A percentile compares a stretch with the other conserved stretches of the same genome.
Conservation (phyloP, 331 rosid species). For the Acacia pycnantha region DNA sequence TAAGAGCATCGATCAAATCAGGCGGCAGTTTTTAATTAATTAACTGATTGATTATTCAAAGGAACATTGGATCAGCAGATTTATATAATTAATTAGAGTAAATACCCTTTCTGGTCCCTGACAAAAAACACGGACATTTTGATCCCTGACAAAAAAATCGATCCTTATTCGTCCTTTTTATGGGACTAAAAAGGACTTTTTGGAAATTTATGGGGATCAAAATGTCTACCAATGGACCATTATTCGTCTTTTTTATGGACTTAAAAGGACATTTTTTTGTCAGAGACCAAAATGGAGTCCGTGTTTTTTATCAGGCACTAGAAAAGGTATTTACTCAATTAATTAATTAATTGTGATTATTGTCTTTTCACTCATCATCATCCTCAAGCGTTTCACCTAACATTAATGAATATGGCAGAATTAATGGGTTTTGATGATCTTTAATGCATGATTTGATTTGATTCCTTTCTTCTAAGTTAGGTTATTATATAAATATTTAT, state of each 20-base stretch:
- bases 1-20: constrained; percentile 17
- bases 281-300: too few relatives aligned
- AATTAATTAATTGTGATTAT: constrained; percentile 23
- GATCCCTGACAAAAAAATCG: too few relatives aligned
- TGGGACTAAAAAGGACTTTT: too few relatives aligned
- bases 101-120: too few relatives aligned
- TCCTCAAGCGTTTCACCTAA: constrained; percentile 51
- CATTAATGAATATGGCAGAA: neutral
- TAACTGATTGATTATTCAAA: neutral
- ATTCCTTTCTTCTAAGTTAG: constrained; percentile 38
- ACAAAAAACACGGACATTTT: too few relatives aligned
- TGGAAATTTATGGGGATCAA: too few relatives aligned
- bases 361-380: constrained; percentile 26
- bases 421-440: neutral
- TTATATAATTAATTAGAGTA: neutral
- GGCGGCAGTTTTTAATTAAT: constrained; percentile 31
- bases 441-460: constrained; percentile 18
- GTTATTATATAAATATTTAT: neutral
- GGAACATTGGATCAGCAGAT: constrained; percentile 23
- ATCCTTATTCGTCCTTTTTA: too few relatives aligned
- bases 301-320: too few relatives aligned
- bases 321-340: too few relatives aligned
- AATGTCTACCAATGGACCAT: too few relatives aligned
- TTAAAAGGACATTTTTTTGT: too few relatives aligned
- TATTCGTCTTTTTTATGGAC: too few relatives aligned